Evolutionary conservation across 352 stramenopile species (phyloP).

Genomic region (Plasmopara halstedii): DNA sequence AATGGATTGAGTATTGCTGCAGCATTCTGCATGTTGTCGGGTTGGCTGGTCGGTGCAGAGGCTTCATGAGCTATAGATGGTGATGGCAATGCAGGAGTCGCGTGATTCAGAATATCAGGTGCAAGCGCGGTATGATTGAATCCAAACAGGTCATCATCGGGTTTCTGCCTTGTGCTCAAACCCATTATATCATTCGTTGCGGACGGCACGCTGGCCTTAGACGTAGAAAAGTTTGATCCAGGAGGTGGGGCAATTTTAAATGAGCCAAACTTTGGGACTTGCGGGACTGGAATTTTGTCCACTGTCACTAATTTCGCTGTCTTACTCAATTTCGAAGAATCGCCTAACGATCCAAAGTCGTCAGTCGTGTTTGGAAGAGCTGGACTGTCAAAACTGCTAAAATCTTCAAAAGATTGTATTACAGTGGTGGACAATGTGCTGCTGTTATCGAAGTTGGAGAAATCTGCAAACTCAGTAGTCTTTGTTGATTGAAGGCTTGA

Average conservation of each 20-base stretch:
- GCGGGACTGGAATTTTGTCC: conserved; percentile 19
- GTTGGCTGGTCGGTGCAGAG: conserved; percentile 17
- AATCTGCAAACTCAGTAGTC: conserved; percentile 52
- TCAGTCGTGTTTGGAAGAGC: conserved; percentile 16
- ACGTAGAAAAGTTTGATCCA: conserved; percentile 34
- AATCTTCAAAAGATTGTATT: conserved; percentile 31
- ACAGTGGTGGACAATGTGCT: conserved; percentile 21
- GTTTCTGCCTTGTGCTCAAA: conserved; percentile 39
- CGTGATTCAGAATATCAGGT: conserved; percentile 7
- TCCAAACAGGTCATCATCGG: conserved; percentile 44
- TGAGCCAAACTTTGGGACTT: conserved; percentile 35
- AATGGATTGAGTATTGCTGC: conserved; percentile 32
- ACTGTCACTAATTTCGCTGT: conserved; percentile 18
- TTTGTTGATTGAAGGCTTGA: conserved; percentile 23
- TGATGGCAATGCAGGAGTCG: conserved; percentile 16
- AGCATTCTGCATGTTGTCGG: conserved; percentile 10
- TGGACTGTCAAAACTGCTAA: conserved; percentile 42
- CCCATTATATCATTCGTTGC: conserved; percentile 57
- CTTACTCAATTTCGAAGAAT: conserved; percentile 31
- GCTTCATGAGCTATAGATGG: conserved; percentile 34
- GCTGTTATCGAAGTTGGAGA: conserved; percentile 56
- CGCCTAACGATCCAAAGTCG: conserved; percentile 45
- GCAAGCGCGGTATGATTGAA: conserved; percentile 35
- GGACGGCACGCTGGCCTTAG: conserved; percentile 13
- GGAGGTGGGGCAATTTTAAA: conserved; percentile 69